These are phyloP conservation scores for Apium graveolens DNA, from an alignment of 129 eudicot genomes.

Conservation along the genomic window DNA sequence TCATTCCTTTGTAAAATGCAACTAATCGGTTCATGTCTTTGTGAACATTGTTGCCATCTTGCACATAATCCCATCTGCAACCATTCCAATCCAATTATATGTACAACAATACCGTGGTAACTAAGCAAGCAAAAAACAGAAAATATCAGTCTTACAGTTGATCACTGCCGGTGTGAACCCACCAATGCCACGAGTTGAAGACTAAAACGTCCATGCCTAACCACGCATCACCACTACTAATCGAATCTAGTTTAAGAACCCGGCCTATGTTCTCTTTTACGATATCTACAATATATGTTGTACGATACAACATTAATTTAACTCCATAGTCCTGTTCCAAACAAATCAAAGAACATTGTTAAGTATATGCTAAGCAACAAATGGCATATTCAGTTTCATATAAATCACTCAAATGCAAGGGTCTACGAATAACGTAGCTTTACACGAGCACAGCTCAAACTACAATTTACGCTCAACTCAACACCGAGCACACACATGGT, in stretches of 20 bases:
- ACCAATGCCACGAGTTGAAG: constrained; percentile 94
- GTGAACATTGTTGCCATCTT: constrained; percentile 35
- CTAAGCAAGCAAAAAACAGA: background rate
- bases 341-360: background rate
- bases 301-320: constrained; percentile 37
- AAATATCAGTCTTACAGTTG: constrained; percentile 34
- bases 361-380: background rate
- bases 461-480: background rate
- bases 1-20: constrained; percentile 52
- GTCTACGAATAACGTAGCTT: background rate
- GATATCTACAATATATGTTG: constrained; percentile 57
- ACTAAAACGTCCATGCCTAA: constrained; percentile 43
- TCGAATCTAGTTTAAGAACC: constrained; percentile 52
- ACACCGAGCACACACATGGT: too few species aligned
- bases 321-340: constrained; percentile 50
- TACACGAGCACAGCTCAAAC: background rate
- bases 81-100: background rate
- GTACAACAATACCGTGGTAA: background rate
- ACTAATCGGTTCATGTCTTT: constrained; percentile 59
- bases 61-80: constrained; percentile 68
- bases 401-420: background rate
- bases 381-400: background rate
- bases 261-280: constrained; percentile 32
- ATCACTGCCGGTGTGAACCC: constrained; percentile 43
- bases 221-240: constrained; percentile 47